Base-by-base conservation (phyloP, 768 basidiomycete species). In the Cystobasidium onofrii region DNA sequence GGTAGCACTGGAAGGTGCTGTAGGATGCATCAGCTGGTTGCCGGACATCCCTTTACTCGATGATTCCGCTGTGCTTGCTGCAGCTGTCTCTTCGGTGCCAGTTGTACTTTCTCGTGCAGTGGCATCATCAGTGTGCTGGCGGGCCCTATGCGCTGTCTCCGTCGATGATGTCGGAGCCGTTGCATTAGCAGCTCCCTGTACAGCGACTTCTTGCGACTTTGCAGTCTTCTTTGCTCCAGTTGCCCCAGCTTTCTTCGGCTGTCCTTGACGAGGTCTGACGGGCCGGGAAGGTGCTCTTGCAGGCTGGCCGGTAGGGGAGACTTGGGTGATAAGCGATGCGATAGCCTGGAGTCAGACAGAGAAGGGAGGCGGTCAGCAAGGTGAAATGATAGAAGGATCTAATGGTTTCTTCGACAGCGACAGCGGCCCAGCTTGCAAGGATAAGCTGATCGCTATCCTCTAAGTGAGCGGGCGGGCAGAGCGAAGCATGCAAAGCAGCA, bases 291-390 rank as follows among this genome's bases (percentile, higher is more conserved):
- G 60, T 3, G 63, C 65, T 73, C 74, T 52, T 33, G 74, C 54
- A n/a, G 70, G 74, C 43, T 72, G 74, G 25, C 74, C 74, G 13
- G 46, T 75, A 10, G 74, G 71, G n/a, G 74, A 75, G 66, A 75
- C 74, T 39, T 75, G 74, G n/a, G 74, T 75, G 62, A 75, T 75
- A 25, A 75, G 31, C 12, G 74, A 75, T 29, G 74, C 74, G 7
- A 75, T 54, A 23, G 55, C 74, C 74, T 75, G 39, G 25, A 7
- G 33, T 27, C 34, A 69, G 54, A 29, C 2, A 12, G 27, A 7
- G 61, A 43, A 4, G 34, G 27, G 7, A 64, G 63, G 36, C 2
- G 15, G 36, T 27, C 33, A 41, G 36, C 12, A 64, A 41, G 31
- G 7, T 64, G 25, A 15, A 6, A 27, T n/a, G 12, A 31, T 36